Percentiles rank a stretch among this genome's conserved stretches.
Conservation (phyloP, 192 early-diverging fungal genomes). For the Rhizoclosmatium globosum region DNA sequence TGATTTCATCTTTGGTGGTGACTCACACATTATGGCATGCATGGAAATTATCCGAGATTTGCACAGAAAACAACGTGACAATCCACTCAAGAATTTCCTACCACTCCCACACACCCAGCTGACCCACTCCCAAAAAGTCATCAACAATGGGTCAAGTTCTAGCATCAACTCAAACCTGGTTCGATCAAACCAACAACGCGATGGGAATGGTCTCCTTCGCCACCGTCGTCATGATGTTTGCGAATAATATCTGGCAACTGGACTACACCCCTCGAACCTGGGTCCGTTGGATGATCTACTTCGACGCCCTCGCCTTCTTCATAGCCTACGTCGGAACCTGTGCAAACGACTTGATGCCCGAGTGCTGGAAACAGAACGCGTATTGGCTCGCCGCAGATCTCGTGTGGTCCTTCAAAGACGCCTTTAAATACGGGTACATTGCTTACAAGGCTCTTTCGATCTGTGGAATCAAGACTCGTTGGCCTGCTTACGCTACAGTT, state of each 20-base stretch:
- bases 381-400: constrained; percentile 2
- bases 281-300: constrained; percentile 24
- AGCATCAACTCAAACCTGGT: not conserved
- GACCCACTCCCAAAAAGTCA: too few relatives aligned
- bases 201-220: constrained; percentile 24
- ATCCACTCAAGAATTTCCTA: too few relatives aligned
- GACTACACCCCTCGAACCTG: constrained; percentile 20
- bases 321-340: constrained; percentile 6
- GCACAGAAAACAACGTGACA: too few relatives aligned
- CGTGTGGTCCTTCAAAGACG: constrained; percentile 22
- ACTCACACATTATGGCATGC: too few relatives aligned
- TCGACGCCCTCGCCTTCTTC: constrained; percentile 8
- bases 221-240: constrained; percentile 20
- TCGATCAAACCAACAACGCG: not conserved
- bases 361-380: constrained; percentile 10
- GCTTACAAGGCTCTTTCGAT: not conserved
- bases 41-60: too few relatives aligned
- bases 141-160: constrained; percentile 1
- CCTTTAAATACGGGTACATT: constrained; percentile 14
- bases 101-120: too few relatives aligned
- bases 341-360: constrained; percentile 13
- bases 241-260: constrained; percentile 16
- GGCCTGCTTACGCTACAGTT: not conserved
- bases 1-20: too few relatives aligned
- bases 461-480: not conserved